Conservation (phyloP, 2,329 filamentous ascomycete species). For the Beauveria pseudobassiana region DNA sequence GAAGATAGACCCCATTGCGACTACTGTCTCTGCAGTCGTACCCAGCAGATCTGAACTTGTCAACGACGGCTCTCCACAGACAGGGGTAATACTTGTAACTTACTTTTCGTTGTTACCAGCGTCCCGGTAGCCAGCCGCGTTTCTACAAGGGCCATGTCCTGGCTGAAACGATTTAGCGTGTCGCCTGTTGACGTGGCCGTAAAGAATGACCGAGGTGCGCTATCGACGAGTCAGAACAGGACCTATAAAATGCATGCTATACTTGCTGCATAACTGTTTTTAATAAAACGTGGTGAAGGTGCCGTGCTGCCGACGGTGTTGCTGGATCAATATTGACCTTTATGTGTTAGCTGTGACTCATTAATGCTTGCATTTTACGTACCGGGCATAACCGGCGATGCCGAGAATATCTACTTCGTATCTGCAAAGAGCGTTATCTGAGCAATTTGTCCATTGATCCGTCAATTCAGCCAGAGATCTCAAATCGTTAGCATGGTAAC, state of each 20-base stretch:
- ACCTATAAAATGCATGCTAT: background rate
- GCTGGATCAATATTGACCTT: conserved; percentile 4
- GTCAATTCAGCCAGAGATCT: conserved; percentile 21
- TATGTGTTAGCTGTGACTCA: background rate
- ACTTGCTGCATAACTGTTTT: conserved; percentile 22
- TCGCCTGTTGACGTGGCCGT: conserved; percentile 28
- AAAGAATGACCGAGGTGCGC: conserved; percentile 27
- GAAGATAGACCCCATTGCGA: conserved; percentile 38
- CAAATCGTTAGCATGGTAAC: background rate
- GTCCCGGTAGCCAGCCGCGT: conserved; percentile 1
- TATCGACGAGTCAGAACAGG: conserved; percentile 13
- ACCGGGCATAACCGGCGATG: conserved; percentile 13
- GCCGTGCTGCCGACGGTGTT: conserved; percentile 21
- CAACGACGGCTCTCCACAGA: conserved; percentile 20
- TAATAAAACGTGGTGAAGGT: conserved; percentile 18
- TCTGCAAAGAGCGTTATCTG: conserved; percentile 15
- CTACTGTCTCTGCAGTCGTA: conserved; percentile 26
- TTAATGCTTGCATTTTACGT: background rate
- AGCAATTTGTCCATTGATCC: conserved; percentile 17
- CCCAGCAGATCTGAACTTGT: conserved; percentile 17
- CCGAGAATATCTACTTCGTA: conserved; percentile 13
- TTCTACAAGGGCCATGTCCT: conserved; percentile 24
- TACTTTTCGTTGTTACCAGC: conserved; percentile 12
- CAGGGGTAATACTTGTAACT: conserved; percentile 24
- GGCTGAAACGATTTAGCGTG: conserved; percentile 31